A percentile compares a stretch with the other conserved stretches of the same genome.
Evolutionary conservation across 2,329 filamentous ascomycete species (phyloP).

Genomic region (Aspergillus eucalypticola): DNA sequence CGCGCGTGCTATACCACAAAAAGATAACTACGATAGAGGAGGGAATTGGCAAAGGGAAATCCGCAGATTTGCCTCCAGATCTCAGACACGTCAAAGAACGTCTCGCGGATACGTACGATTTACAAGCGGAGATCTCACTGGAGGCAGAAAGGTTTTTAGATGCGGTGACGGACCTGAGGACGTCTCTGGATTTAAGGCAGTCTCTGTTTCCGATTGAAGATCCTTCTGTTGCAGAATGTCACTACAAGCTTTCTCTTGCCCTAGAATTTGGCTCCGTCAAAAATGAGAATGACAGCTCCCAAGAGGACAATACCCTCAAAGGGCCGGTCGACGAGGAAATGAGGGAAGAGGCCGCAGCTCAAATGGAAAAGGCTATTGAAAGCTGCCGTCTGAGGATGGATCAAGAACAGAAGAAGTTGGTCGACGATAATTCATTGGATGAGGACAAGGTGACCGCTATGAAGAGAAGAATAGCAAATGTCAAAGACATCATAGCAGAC

Average conservation of each 20-base stretch:
- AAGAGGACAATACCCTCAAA: conserved; percentile 45
- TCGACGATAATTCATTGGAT: conserved; percentile 39
- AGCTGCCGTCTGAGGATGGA: conserved; percentile 57
- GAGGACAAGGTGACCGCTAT: conserved; percentile 42
- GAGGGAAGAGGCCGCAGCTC: conserved; percentile 57
- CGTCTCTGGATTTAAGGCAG: conserved; percentile 75
- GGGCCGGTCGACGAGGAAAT: conserved; percentile 53
- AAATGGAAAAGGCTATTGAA: conserved; percentile 63
- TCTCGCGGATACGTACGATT: conserved; percentile 87
- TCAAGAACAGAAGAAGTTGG: conserved; percentile 53
- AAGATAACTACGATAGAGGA: conserved; percentile 55
- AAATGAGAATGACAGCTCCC: conserved; percentile 28
- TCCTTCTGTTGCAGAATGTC: conserved; percentile 85
- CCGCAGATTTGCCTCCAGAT: conserved; percentile 41
- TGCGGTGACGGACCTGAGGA: conserved; percentile 80
- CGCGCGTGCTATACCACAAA: conserved; percentile 59
- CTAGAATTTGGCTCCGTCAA: conserved; percentile 89
- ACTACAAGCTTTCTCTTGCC: conserved; percentile 94
- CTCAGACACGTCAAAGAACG: conserved; percentile 73
- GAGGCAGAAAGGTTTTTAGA: conserved; percentile 91
- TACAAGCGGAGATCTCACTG: conserved; percentile 93
- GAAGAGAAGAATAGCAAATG: conserved; percentile 56
- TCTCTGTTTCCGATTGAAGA: conserved; percentile 77
- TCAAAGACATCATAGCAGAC: conserved; percentile 62
- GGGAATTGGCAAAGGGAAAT: conserved; percentile 52